Base-by-base conservation (phyloP, 768 basidiomycete species). In the Mycena capillaripes region DNA sequence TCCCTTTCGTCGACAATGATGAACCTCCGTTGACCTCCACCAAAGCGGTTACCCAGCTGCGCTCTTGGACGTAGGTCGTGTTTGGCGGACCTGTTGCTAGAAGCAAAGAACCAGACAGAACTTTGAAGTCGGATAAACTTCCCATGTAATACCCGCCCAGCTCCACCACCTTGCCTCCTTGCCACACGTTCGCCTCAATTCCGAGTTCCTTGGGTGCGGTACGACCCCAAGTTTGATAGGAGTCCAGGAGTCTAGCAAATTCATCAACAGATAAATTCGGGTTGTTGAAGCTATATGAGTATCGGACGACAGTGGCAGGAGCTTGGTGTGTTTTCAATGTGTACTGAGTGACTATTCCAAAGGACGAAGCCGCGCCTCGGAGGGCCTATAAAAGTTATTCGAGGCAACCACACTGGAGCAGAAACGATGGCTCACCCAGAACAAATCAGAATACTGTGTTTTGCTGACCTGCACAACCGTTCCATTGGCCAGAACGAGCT, bases 301-400 rank as follows among this genome's bases (percentile, higher is more conserved):
- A 74, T 36, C 60, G 58, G 36, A 74, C 48, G 17, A 68, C 68
- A 32, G 38, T 55, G 4, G 36, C 5, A 11, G 73, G 73, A 19
- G 46, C 73, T 32, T 38, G 38, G 44, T 76, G 71, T 1, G 81
- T 82, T 48, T 30, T 70, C 56, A 48, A 81, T 29, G 58, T 74
- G 62, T 71, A 76, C 77, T 36, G 63, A 40, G 79, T 81, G 62
- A 80, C 62, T 70, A 83, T 77, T 29, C 74, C 80, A 57, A 78
- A 82, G 16, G 78, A 78, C 2, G 80, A 73, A 1, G 76, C 79
- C 6, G 80, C 79, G 8, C 81, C 80, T 23, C 78, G 74, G 8
- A 82, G 58, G 1, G 78, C 80, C 81, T 78, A 38, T 38, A 38
- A 38, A 23, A 25, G 29, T 19, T 30, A 12, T 23, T n/a, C 4